phyloP scores from a whole-genome alignment of 78 protist species.

The Dictyostelium firmibasis region DNA sequence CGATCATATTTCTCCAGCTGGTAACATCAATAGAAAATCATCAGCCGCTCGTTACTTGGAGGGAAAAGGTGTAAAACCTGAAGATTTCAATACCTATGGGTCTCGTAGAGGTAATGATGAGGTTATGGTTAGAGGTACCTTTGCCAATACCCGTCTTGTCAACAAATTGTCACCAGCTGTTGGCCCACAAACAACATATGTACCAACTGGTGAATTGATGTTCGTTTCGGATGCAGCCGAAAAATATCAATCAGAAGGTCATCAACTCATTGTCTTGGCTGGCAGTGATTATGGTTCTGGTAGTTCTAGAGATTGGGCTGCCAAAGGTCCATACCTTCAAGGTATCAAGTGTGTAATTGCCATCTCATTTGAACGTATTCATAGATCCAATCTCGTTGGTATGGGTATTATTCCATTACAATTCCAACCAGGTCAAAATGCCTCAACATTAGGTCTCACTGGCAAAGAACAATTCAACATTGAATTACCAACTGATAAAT shows the following conservation, averaged over 20 bases:
- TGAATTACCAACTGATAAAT: conserved; percentile 34
- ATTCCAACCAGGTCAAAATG: conserved; percentile 86
- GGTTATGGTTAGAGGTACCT: conserved; percentile 94
- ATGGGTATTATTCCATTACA: conserved; percentile 93
- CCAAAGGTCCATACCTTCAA: conserved; percentile 91
- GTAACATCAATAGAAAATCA: conserved; percentile 81
- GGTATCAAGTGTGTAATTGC: conserved; percentile 92
- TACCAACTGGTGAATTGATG: conserved; percentile 85
- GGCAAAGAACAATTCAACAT: conserved; percentile 87
- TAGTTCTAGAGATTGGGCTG: conserved; percentile 95
- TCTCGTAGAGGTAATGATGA: conserved; percentile 93
- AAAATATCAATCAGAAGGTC: conserved; percentile 73
- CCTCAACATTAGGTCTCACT: conserved; percentile 84
- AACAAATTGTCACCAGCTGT: conserved; percentile 84
- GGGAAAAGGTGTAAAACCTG: conserved; percentile 73
- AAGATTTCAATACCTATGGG: conserved; percentile 92
- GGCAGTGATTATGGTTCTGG: conserved; percentile 94
- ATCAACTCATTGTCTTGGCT: conserved; percentile 83
- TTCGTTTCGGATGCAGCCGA: conserved; percentile 88
- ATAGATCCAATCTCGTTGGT: conserved; percentile 89
- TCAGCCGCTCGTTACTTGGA: conserved; percentile 91
- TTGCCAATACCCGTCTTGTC: conserved; percentile 86
- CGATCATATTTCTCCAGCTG: conserved; percentile 91
- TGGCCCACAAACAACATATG: conserved; percentile 88
- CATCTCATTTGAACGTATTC: conserved; percentile 88